Base-by-base conservation (phyloP, 257 asterid species). In the Solanum medicagineum region DNA sequence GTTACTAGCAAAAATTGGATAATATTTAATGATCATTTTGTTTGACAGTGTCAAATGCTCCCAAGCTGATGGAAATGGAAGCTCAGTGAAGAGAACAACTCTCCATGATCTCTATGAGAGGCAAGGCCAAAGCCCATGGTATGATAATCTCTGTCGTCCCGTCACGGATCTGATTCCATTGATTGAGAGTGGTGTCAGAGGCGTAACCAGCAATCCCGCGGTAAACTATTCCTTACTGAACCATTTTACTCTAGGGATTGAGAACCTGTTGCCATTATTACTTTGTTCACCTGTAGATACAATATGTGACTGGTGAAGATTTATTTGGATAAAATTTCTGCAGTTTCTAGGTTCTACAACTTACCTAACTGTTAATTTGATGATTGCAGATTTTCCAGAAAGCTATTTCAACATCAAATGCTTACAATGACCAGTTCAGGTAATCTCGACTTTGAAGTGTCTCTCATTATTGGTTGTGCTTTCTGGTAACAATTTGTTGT, bases 171-270 rank as follows among this genome's bases (percentile, higher is more conserved):
- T 97, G 86, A 88, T 97, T 85, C 99, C 98, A 10, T 85, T 97
- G 91, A 97, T 97, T 45, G 95, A 92, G 80, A 92, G 95, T 84
- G 99, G 99, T 32, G 97, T 97, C 80, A 88, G 99, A 87, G 99
- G 99, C 47, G 98, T 97, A 75, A 97, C 98, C 85, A 97, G 99
- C 95, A 95, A 97, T 89, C 99, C 99, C 26, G 98, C 98, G 93
- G 99, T 97, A 92, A 87, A 73, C 74, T 84, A 56, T 83, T 63
- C 60, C 75, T 81, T 40, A 20, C 22, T 81, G 36, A 81, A 54
- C 24, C 45, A 14, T 45, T 44, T 24, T 62, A 0, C 79, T 19
- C 53, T 40, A 36, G 59, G 26, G 26, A 83, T 45, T 45, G 26
- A 19, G 4, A 24, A 19, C 22, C 54, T 24, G 47, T 47, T 66